These are phyloP conservation scores for Coemansia sp. DNA, from an alignment of 192 early-diverging fungal genomes.

Conservation along the genomic window DNA sequence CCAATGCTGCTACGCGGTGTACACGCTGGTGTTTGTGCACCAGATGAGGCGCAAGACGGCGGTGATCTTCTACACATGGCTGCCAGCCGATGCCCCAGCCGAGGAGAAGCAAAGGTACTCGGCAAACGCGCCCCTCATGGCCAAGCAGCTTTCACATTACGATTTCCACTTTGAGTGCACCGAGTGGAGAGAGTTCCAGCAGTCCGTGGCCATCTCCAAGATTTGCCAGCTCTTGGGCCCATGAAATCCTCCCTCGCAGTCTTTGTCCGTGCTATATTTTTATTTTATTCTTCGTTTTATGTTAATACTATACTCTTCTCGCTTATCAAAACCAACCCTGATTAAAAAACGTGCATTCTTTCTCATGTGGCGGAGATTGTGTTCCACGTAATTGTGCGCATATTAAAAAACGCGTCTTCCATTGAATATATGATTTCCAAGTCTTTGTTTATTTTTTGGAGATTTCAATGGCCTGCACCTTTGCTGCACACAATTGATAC, in stretches of 20 bases:
- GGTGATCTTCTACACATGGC: constrained; percentile 25
- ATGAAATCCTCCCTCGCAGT: no score
- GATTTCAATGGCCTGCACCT: no score
- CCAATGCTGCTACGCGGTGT: constrained; percentile 27
- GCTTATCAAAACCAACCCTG: no score
- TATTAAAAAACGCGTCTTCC: no score
- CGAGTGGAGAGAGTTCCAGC: constrained; percentile 27
- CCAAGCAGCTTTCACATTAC: constrained; percentile 17
- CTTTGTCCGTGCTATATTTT: not conserved
- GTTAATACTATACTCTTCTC: not conserved
- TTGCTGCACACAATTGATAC: no score
- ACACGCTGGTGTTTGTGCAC: constrained; percentile 15
- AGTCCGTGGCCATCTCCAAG: constrained; percentile 4
- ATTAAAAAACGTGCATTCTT: no score
- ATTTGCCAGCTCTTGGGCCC: not conserved
- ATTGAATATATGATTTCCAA: no score
- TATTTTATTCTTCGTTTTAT: not conserved
- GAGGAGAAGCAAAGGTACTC: constrained; percentile 18
- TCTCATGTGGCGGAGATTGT: no score
- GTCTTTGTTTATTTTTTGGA: no score
- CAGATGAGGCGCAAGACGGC: constrained; percentile 14
- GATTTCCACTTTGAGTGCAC: constrained; percentile 18
- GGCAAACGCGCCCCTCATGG: not conserved
- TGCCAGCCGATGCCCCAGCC: constrained; percentile 11
- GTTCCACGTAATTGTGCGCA: no score